Evolutionary conservation across 352 stramenopile genomes (phyloP).

Genomic region (Globisporangium alternatum): DNA sequence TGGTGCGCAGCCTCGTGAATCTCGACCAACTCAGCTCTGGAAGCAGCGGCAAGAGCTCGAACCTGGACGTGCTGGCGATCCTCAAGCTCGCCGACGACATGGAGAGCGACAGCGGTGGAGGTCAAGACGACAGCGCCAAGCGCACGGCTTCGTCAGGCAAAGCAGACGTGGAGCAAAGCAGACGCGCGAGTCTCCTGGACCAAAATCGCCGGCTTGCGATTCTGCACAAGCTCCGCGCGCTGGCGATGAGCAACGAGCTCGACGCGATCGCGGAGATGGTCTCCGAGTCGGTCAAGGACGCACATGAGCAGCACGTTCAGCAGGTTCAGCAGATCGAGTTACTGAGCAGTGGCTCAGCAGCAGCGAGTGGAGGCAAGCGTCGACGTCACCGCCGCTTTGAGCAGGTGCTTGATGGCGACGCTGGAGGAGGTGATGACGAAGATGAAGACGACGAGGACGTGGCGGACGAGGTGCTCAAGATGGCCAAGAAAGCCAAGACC

Average conservation of each 20-base stretch:
- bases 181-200: constrained; percentile 13
- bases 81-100: constrained; percentile 60
- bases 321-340: constrained; percentile 16
- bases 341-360: background rate
- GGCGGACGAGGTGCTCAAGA: constrained; percentile 31
- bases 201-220: constrained; percentile 18
- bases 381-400: background rate
- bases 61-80: constrained; percentile 35
- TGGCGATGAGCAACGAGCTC: constrained; percentile 19
- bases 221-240: constrained; percentile 17
- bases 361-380: background rate
- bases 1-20: constrained; percentile 54
- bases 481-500: constrained; percentile 44
- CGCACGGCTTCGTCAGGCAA: background rate
- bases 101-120: constrained; percentile 22
- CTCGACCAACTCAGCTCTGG: constrained; percentile 27
- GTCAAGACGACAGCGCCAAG: constrained; percentile 10
- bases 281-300: constrained; percentile 22
- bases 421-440: constrained; percentile 16
- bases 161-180: background rate
- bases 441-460: constrained; percentile 19
- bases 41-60: constrained; percentile 16
- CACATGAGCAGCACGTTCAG: constrained; percentile 26
- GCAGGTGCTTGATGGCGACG: constrained; percentile 5
- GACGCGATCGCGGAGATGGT: constrained; percentile 22